Base-by-base conservation (phyloP, 2,329 filamentous ascomycete genomes). In the Byssochlamys sp. region DNA sequence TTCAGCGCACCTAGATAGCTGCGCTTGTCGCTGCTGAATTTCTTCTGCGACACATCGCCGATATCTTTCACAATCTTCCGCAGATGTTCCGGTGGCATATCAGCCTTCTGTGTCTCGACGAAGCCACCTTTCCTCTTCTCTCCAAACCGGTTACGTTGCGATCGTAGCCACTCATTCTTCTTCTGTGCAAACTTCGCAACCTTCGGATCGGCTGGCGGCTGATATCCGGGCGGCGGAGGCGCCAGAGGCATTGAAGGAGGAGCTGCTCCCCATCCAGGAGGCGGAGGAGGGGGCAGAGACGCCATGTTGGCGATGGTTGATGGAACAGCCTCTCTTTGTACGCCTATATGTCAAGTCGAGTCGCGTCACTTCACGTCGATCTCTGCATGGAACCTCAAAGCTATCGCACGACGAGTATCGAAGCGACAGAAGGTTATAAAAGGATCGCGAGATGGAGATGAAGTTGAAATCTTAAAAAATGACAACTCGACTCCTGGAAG, bases 21-120 rank as follows among this genome's bases (percentile, higher is more conserved):
- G 65, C 94, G 85, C 81, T 99, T 99, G 78, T 99, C 94, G 70
- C 88, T 96, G 64, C 90, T 96, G 79, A 96, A 99, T 75, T 96
- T 97, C 80, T 96, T 97, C 75, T 99, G 95, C 56, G 92, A 97
- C 54, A 99, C 92, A 80, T 99, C 94, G 66, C 95, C 95, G 71
- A 99, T 99, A 74, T 99, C 94, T 73, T 89, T 91, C 59, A 99
- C 92, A 62, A 97, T 96, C 79, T 99, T 99, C 65, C 95, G 90
- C 72, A 99, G 72, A 83, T 99, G 94, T 79, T 97, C 94, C 0
- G 94, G 92, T 0, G 94, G 95, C 90, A 99, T 95, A 69, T 99
- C 94, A 9, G 91, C 91, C 80, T 99, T 99, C 70, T 97, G 92
- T 5, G 91, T 96, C 77, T 99, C 92, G 1, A 99, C 90, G 62